Evolutionary conservation across 2,329 filamentous ascomycete genomes (phyloP).

Genomic region (Spiromastix sp.): DNA sequence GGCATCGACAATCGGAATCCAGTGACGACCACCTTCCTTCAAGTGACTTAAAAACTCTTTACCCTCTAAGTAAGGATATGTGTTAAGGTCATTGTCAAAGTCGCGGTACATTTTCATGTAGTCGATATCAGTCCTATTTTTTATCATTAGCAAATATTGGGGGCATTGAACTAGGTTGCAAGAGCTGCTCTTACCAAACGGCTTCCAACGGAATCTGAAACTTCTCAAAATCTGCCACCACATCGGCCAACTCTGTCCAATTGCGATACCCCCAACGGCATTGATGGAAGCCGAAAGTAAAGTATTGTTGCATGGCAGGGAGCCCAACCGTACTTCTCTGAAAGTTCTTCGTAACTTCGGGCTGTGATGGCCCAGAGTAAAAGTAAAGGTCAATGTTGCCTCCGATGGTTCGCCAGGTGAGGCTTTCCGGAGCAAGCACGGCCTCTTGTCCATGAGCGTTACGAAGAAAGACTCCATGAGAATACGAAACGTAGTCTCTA

Average conservation of each 20-base stretch:
- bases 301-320: slow-evolving; percentile 73
- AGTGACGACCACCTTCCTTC: slow-evolving; percentile 46
- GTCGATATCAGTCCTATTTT: slow-evolving; percentile 36
- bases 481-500: slow-evolving; percentile 52
- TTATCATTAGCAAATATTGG: no score
- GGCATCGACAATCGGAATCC: slow-evolving; percentile 50
- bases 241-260: slow-evolving; percentile 54
- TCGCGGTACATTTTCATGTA: slow-evolving; percentile 53
- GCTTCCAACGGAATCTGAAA: slow-evolving; percentile 49
- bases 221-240: slow-evolving; percentile 42
- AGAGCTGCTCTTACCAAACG: slow-evolving; percentile 33
- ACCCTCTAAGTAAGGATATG: slow-evolving; percentile 41
- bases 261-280: slow-evolving; percentile 75
- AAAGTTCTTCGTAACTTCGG: slow-evolving; percentile 61
- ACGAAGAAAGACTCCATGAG: slow-evolving; percentile 67
- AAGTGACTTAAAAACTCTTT: slow-evolving; percentile 42
- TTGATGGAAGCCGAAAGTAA: slow-evolving; percentile 71
- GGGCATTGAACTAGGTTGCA: no score
- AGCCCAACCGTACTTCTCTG: slow-evolving; percentile 56
- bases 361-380: slow-evolving; percentile 60
- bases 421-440: slow-evolving; percentile 49
- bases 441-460: slow-evolving; percentile 71
- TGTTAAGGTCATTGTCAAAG: slow-evolving; percentile 46
- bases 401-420: slow-evolving; percentile 66
- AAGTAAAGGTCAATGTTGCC: slow-evolving; percentile 73